phyloP scores from a whole-genome alignment of 805 yeast species.

The Ogataea nakhonphanomensis region DNA sequence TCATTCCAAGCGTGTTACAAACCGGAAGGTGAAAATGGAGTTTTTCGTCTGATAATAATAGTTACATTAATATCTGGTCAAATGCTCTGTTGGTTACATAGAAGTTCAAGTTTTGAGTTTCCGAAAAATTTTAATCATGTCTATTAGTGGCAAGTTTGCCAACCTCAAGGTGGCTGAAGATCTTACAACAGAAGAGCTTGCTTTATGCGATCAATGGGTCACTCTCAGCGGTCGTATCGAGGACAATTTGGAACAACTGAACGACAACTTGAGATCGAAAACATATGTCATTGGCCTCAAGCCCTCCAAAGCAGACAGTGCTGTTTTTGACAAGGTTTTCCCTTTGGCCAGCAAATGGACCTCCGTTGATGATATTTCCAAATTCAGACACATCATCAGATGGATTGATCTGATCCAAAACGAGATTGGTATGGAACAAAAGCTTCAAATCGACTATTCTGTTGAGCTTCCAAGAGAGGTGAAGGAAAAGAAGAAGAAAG shows the following conservation, averaged over 20 bases:
- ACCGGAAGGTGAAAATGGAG: no score
- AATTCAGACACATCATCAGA: constrained; percentile 80
- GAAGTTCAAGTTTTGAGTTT: neutral
- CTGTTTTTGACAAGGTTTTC: constrained; percentile 62
- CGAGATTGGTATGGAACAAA: constrained; percentile 48
- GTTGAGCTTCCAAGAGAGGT: constrained; percentile 61
- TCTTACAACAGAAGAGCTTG: constrained; percentile 40
- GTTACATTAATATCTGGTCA: no score
- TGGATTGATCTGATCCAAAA: constrained; percentile 90
- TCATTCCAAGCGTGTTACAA: no score
- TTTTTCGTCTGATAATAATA: no score
- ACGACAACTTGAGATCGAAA: constrained; percentile 61
- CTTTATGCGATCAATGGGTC: constrained; percentile 74
- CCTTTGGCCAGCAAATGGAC: constrained; percentile 59
- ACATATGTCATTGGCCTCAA: constrained; percentile 69
- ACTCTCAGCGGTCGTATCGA: constrained; percentile 68
- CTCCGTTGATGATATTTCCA: constrained; percentile 50
- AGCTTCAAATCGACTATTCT: constrained; percentile 54
- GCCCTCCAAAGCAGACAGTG: constrained; percentile 69
- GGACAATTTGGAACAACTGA: constrained; percentile 53
- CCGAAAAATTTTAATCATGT: constrained; percentile 23
- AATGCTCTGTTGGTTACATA: no score
- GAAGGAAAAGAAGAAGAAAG: constrained; percentile 36
- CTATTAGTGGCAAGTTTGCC: constrained; percentile 29
- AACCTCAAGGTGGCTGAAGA: constrained; percentile 29